Percentiles rank a stretch among this genome's conserved stretches.
phyloP scores from a whole-genome alignment of 208 protist species.

The Trypanosoma avium region DNA sequence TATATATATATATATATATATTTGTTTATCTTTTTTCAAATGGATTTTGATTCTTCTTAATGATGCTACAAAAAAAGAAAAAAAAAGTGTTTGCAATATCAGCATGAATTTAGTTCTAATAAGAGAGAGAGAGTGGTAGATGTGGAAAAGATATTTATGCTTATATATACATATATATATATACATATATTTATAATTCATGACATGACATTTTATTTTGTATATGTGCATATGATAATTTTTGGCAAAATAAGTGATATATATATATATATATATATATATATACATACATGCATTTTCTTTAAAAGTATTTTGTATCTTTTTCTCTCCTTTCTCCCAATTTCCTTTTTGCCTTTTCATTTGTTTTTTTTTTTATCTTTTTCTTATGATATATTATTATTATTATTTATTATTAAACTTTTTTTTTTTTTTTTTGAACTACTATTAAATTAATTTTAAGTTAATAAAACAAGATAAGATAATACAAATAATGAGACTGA shows the following conservation, averaged over 20 bases:
- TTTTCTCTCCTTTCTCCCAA: not conserved
- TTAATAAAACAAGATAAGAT: too few species aligned
- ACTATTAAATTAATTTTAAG: too few species aligned
- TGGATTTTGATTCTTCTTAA: too few species aligned
- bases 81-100: not conserved
- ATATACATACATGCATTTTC: not conserved
- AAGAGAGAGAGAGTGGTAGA: not conserved
- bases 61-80: not conserved
- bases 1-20: too few species aligned
- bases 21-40: too few species aligned
- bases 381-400: not conserved
- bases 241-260: too few species aligned
- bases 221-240: not conserved
- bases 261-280: not conserved
- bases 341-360: not conserved
- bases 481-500: too few species aligned
- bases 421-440: not conserved
- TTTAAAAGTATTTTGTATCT: not conserved
- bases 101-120: not conserved
- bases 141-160: not conserved
- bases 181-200: not conserved
- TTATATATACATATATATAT: constrained; percentile 15
- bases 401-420: not conserved
- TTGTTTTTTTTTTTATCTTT: constrained; percentile 8
- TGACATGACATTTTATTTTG: not conserved